A percentile compares a stretch with the other conserved stretches of the same genome.
phyloP scores from a whole-genome alignment of 768 basidiomycete genomes.

The Tulasnella sp. region DNA sequence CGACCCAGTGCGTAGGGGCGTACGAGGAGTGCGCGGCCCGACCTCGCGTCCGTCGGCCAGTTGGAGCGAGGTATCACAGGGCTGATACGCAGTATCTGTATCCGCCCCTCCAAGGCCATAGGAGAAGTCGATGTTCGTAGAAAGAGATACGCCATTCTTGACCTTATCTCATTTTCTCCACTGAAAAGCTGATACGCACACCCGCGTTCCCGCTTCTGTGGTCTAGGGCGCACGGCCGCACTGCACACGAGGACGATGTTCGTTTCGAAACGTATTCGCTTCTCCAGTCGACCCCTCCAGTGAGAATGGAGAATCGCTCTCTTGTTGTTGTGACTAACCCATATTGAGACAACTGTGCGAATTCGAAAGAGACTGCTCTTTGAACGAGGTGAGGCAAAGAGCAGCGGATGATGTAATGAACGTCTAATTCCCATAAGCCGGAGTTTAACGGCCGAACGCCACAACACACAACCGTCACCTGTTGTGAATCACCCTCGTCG shows the following conservation, averaged over 20 bases:
- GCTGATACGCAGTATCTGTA: not conserved
- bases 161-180: not conserved
- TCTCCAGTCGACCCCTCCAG: not conserved
- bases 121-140: not conserved
- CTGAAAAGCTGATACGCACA: not conserved
- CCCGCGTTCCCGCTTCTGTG: not conserved
- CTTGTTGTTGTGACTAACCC: not conserved
- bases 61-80: not conserved
- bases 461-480: not conserved
- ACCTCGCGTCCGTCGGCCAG: not conserved
- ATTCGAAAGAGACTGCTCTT: too few species aligned
- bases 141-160: not conserved
- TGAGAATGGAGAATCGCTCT: not conserved
- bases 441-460: not conserved
- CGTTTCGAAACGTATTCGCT: too few species aligned
- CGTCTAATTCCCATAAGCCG: not conserved
- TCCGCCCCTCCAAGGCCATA: not conserved
- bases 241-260: too few species aligned
- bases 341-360: not conserved
- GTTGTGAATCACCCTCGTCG: not conserved
- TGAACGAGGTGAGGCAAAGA: not conserved
- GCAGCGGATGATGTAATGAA: not conserved
- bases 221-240: not conserved
- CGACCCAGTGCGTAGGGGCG: not conserved
- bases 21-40: not conserved